Evolutionary conservation across 805 yeast species (phyloP).

Genomic region (Kuraishia molischiana): DNA sequence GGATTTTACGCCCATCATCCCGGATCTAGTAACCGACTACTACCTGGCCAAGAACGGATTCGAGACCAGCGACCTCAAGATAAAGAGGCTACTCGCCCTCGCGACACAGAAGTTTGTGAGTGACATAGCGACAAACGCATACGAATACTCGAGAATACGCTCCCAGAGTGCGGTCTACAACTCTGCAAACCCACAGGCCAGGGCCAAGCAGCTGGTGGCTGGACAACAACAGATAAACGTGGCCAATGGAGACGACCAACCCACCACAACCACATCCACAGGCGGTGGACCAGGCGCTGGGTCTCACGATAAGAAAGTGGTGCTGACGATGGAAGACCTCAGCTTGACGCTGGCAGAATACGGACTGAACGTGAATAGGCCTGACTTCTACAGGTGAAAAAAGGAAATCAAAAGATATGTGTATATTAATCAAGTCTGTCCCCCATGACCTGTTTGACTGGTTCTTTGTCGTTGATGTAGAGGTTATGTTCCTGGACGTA

Average conservation of each 20-base stretch:
- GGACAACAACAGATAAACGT: conserved; percentile 35
- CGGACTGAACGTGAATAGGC: conserved; percentile 70
- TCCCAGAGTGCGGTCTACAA: conserved; percentile 82
- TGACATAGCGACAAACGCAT: conserved; percentile 94
- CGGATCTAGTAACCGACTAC: conserved; percentile 93
- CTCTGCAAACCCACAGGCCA: conserved; percentile 75
- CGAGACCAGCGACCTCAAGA: conserved; percentile 64
- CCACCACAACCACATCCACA: conserved; percentile 3
- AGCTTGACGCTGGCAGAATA: conserved; percentile 90
- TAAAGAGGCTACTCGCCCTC: conserved; percentile 77
- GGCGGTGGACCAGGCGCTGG: conserved; percentile 10
- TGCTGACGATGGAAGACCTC: conserved; percentile 86
- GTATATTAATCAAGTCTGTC: conserved; percentile 10
- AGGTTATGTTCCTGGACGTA: conserved; percentile 89
- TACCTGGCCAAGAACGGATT: conserved; percentile 82
- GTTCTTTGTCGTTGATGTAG: conserved; percentile 80
- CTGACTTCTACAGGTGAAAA: conserved; percentile 85
- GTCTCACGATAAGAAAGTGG: conserved; percentile 40
- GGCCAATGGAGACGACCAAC: conserved; percentile 12
- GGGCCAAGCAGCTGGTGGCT: conserved; percentile 70
- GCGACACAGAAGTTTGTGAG: conserved; percentile 95
- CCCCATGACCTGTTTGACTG: conserved; percentile 78
- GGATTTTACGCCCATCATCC: conserved; percentile 90
- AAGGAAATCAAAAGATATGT: background rate
- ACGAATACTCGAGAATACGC: conserved; percentile 87